phyloP scores from a whole-genome alignment of 495 filamentous ascomycete species.

The Saxophila tyrrhenica region DNA sequence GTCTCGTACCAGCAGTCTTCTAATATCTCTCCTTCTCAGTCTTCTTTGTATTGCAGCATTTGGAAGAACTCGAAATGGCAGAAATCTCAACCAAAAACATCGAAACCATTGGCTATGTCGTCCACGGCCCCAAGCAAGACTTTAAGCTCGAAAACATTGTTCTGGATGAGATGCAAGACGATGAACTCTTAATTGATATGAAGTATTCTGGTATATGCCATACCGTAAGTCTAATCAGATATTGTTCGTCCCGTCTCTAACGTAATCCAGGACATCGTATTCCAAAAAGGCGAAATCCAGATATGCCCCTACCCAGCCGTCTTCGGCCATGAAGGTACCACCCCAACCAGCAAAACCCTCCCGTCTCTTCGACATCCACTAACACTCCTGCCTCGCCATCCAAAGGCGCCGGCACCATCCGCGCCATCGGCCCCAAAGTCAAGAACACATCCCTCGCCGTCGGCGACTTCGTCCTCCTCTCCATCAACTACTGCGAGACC shows the following conservation, averaged over 20 bases:
- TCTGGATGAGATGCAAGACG: slow-evolving; percentile 12
- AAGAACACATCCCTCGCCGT: slow-evolving; percentile 5
- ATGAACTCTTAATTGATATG: slow-evolving; percentile 21
- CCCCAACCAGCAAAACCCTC: not conserved
- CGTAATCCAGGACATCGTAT: slow-evolving; percentile 13
- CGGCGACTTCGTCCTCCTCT: slow-evolving; percentile 26
- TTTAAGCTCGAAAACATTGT: slow-evolving; percentile 17
- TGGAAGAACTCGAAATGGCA: too few relatives aligned
- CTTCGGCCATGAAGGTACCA: slow-evolving; percentile 22
- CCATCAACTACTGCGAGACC: slow-evolving; percentile 25
- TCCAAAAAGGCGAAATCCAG: slow-evolving; percentile 5
- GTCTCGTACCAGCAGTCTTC: too few relatives aligned
- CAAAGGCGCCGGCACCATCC: slow-evolving; percentile 20
- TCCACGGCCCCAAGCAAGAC: slow-evolving; percentile 2
- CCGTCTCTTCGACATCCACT: too few relatives aligned
- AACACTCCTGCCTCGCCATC: not conserved
- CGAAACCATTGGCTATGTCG: slow-evolving; percentile 8
- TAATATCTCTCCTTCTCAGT: too few relatives aligned
- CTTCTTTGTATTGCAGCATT: too few relatives aligned
- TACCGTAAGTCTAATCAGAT: slow-evolving; percentile 4
- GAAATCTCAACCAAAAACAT: slow-evolving; percentile 1
- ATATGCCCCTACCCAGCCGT: slow-evolving; percentile 15
- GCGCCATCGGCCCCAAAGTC: slow-evolving; percentile 14
- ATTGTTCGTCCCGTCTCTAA: too few relatives aligned
- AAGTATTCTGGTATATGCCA: slow-evolving; percentile 22